A percentile compares a stretch with the other conserved stretches of the same genome.
phyloP scores from a whole-genome alignment of 805 yeast species.

The Candida succiphila region DNA sequence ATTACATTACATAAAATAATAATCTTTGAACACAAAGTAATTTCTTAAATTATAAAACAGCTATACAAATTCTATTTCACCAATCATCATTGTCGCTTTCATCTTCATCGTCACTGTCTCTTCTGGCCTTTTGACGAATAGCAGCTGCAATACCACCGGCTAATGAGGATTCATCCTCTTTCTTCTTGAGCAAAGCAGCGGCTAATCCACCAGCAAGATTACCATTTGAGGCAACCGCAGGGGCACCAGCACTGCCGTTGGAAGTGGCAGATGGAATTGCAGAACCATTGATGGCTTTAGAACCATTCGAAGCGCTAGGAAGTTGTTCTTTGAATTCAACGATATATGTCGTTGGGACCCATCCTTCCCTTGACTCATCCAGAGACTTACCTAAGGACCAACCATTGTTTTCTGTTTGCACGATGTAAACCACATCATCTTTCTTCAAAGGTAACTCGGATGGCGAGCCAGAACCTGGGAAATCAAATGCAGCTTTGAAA shows the following conservation, averaged over 20 bases:
- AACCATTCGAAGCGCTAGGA: constrained; percentile 30
- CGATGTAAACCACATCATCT: constrained; percentile 66
- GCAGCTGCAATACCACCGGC: constrained; percentile 91
- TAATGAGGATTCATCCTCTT: constrained; percentile 47
- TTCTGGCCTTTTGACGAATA: constrained; percentile 62
- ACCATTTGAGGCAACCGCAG: constrained; percentile 14
- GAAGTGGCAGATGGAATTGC: constrained; percentile 12
- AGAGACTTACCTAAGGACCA: constrained; percentile 87
- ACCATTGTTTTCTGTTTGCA: constrained; percentile 71
- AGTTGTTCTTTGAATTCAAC: constrained; percentile 44
- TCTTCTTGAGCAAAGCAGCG: constrained; percentile 55
- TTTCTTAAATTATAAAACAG: too few relatives aligned
- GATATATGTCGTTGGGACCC: constrained; percentile 96
- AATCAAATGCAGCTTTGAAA: constrained; percentile 79
- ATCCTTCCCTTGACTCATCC: constrained; percentile 77
- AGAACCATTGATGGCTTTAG: constrained; percentile 26
- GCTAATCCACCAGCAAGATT: constrained; percentile 44
- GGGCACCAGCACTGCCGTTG: constrained; percentile 3
- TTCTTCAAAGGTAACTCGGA: constrained; percentile 70
- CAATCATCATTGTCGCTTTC: constrained; percentile 55
- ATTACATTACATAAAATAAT: constrained; percentile 17
- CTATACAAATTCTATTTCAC: constrained; percentile 8
- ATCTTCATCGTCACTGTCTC: constrained; percentile 64
- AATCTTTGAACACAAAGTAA: constrained; percentile 15
- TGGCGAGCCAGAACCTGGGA: constrained; percentile 76